phyloP scores from a whole-genome alignment of 164 flowering plant genomes.

The Dillenia turbinata region DNA sequence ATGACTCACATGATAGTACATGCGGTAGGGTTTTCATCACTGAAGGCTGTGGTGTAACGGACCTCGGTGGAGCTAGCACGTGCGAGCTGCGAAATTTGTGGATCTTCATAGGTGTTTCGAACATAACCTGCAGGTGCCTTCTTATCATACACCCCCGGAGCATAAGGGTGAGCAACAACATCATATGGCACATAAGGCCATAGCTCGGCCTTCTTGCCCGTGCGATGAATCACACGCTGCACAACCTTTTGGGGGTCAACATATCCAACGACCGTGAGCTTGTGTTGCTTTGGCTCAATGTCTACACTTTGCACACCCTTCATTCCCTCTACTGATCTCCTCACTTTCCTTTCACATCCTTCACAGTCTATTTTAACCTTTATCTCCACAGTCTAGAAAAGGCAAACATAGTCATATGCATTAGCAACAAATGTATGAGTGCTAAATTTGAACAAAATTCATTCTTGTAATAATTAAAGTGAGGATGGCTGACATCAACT shows the following conservation, averaged over 20 bases:
- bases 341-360: slow-evolving; percentile 83
- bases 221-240: slow-evolving; percentile 53
- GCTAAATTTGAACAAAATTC: no score
- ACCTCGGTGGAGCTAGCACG: slow-evolving; percentile 85
- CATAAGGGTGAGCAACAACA: slow-evolving; percentile 81
- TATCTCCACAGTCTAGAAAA: slow-evolving; percentile 82
- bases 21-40: slow-evolving; percentile 79
- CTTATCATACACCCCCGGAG: slow-evolving; percentile 77
- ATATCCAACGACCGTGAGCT: slow-evolving; percentile 80
- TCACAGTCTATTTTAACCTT: slow-evolving; percentile 87
- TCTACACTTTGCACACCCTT: slow-evolving; percentile 65
- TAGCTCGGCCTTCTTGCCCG: slow-evolving; percentile 87
- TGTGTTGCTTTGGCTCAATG: slow-evolving; percentile 60
- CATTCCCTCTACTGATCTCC: slow-evolving; percentile 72
- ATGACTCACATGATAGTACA: slow-evolving; percentile 63
- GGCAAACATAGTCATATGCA: background rate
- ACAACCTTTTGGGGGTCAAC: slow-evolving; percentile 75
- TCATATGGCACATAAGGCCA: slow-evolving; percentile 97
- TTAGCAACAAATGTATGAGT: no score
- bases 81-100: slow-evolving; percentile 36
- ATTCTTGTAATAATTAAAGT: no score
- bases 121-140: slow-evolving; percentile 95
- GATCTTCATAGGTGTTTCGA: slow-evolving; percentile 39
- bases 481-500: no score
- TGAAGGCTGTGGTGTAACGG: slow-evolving; percentile 76